Evolutionary conservation across 1,284 basidiomycete species (phyloP).

Genomic region (Ganoderma multipileum): DNA sequence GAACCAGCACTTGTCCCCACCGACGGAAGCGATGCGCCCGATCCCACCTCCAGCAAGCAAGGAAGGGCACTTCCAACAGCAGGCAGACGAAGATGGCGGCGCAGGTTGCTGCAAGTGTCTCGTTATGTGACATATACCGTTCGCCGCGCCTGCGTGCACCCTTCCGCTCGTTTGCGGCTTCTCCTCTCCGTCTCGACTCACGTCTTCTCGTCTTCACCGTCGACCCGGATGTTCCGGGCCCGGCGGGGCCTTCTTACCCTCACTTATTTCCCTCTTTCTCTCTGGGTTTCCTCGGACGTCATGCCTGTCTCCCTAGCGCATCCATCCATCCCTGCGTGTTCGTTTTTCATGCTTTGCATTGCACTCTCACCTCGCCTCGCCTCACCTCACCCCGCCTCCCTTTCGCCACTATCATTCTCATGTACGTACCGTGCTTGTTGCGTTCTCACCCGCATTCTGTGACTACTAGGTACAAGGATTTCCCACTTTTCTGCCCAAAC

Average conservation of each 20-base stretch:
- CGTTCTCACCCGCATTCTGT: conserved; percentile 20
- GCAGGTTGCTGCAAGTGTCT: conserved; percentile 47
- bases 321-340: not conserved
- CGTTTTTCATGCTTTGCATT: conserved; percentile 6
- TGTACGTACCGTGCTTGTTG: conserved; percentile 20
- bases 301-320: conserved; percentile 2
- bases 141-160: conserved; percentile 1
- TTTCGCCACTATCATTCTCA: not conserved
- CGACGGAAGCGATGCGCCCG: conserved; percentile 27
- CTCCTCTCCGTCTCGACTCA: not conserved
- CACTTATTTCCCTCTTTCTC: conserved; percentile 3
- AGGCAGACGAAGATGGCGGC: conserved; percentile 36
- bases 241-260: not conserved
- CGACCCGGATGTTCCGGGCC: not conserved
- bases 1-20: conserved; percentile 19
- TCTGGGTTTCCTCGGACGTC: not conserved
- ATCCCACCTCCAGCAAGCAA: conserved; percentile 15
- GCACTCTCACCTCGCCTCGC: conserved; percentile 4
- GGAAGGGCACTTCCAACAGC: conserved; percentile 18
- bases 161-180: conserved; percentile 7
- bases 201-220: not conserved
- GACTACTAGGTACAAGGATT: conserved; percentile 25
- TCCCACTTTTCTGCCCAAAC: not conserved
- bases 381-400: not conserved
- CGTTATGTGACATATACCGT: conserved; percentile 44